Conservation (phyloP, 2,329 filamentous ascomycete genomes). For the Arthrinium phaeospermum region DNA sequence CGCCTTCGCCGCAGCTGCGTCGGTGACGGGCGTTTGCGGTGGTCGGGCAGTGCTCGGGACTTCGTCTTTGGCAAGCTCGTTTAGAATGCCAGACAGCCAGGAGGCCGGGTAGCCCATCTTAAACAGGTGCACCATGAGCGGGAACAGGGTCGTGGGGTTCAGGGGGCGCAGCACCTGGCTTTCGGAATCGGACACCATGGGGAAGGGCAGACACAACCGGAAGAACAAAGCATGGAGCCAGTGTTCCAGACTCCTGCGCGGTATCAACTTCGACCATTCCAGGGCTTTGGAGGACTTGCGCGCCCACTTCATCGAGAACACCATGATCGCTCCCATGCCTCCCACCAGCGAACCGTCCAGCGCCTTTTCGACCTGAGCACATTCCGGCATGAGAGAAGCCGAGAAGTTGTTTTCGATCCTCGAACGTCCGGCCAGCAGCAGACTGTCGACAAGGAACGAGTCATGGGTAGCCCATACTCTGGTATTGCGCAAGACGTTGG, state of each 20-base stretch:
- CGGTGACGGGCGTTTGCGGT: constrained; percentile 26
- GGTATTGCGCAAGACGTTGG: background rate
- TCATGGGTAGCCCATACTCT: background rate
- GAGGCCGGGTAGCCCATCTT: constrained; percentile 36
- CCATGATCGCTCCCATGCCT: background rate
- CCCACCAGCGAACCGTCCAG: background rate
- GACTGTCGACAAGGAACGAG: constrained; percentile 1
- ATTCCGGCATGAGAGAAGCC: background rate
- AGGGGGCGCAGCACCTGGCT: constrained; percentile 31
- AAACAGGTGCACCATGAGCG: constrained; percentile 29
- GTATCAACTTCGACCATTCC: constrained; percentile 23
- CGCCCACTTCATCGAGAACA: constrained; percentile 26
- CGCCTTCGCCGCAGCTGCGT: constrained; percentile 20
- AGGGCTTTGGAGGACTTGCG: constrained; percentile 19
- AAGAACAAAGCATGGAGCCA: constrained; percentile 33
- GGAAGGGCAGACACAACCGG: constrained; percentile 34
- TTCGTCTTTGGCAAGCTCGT: constrained; percentile 25
- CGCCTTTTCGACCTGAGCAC: background rate
- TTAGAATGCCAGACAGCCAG: constrained; percentile 33
- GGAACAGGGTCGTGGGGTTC: constrained; percentile 32
- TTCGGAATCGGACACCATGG: constrained; percentile 24
- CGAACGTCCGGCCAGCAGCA: background rate
- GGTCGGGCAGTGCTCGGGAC: constrained; percentile 32
- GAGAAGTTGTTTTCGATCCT: background rate
- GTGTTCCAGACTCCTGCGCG: constrained; percentile 30